Conservation (phyloP, 805 yeast species). For the Candida ipomoeae region DNA sequence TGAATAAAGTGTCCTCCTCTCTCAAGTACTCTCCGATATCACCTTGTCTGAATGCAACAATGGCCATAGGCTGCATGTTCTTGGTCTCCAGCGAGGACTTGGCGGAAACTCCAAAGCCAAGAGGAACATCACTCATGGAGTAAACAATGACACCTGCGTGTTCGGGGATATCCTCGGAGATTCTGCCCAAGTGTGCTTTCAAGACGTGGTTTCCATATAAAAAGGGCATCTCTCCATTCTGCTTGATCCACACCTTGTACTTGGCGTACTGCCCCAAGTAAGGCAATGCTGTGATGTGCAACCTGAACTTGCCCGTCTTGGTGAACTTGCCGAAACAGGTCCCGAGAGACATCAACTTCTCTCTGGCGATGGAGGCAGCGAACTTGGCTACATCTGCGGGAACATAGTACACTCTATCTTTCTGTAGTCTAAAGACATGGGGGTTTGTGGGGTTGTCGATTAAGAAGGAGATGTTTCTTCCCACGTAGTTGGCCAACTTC, state of each 20-base stretch:
- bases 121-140: slow-evolving; percentile 87
- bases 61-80: slow-evolving; percentile 85
- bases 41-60: slow-evolving; percentile 94
- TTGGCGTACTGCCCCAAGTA: slow-evolving; percentile 83
- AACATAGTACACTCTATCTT: slow-evolving; percentile 94
- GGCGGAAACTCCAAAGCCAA: slow-evolving; percentile 94
- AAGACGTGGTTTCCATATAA: slow-evolving; percentile 93
- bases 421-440: slow-evolving; percentile 92
- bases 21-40: slow-evolving; percentile 97
- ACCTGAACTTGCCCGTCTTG: slow-evolving; percentile 92
- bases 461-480: slow-evolving; percentile 86
- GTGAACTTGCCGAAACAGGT: slow-evolving; percentile 95
- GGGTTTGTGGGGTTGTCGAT: slow-evolving; percentile 85
- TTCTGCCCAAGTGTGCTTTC: slow-evolving; percentile 94
- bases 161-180: slow-evolving; percentile 97
- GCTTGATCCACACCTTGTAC: slow-evolving; percentile 93
- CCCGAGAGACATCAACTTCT: slow-evolving; percentile 88
- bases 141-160: slow-evolving; percentile 93
- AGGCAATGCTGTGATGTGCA: slow-evolving; percentile 88
- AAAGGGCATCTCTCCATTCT: slow-evolving; percentile 98
- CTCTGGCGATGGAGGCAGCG: slow-evolving; percentile 89
- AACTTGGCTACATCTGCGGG: slow-evolving; percentile 74
- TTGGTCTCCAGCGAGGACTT: slow-evolving; percentile 87
- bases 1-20: slow-evolving; percentile 94
- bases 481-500: slow-evolving; percentile 92